A percentile compares a stretch with the other conserved stretches of the same genome.
These are phyloP conservation scores for Talaromyces thailandensis DNA, from an alignment of 495 filamentous ascomycete species.

Conservation along the genomic window DNA sequence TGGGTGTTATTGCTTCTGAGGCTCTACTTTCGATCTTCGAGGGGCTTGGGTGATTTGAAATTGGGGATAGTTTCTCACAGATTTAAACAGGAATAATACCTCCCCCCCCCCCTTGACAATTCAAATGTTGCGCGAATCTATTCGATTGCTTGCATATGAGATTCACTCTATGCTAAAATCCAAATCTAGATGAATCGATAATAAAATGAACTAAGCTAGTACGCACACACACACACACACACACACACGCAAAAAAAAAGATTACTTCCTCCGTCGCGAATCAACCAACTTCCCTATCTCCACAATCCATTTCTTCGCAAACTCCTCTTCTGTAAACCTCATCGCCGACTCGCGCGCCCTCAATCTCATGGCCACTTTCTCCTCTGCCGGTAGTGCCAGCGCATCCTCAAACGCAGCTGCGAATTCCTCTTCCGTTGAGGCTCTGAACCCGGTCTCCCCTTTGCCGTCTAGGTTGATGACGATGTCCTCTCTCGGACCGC, in stretches of 20 bases:
- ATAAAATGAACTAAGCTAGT: not conserved
- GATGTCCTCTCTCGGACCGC: conserved; percentile 89
- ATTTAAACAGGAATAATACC: not conserved
- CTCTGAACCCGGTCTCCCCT: conserved; percentile 77
- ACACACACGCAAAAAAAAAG: not conserved
- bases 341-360: conserved; percentile 67
- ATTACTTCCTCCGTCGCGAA: conserved; percentile 14
- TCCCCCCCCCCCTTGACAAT: not conserved
- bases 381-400: conserved; percentile 53
- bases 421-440: conserved; percentile 65
- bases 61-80: not conserved
- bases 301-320: conserved; percentile 62
- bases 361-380: conserved; percentile 60
- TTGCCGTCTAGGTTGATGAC: conserved; percentile 65
- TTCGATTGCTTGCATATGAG: too few relatives aligned
- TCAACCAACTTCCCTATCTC: conserved; percentile 64
- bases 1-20: not conserved
- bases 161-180: too few relatives aligned
- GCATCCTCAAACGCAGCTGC: conserved; percentile 70
- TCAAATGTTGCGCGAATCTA: too few relatives aligned
- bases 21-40: too few relatives aligned
- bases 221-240: not conserved
- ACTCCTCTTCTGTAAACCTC: conserved; percentile 82
- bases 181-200: too few relatives aligned
- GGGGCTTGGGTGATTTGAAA: not conserved